Conservation (phyloP, 495 filamentous ascomycete genomes). For the Jackrogersella multiformis region DNA sequence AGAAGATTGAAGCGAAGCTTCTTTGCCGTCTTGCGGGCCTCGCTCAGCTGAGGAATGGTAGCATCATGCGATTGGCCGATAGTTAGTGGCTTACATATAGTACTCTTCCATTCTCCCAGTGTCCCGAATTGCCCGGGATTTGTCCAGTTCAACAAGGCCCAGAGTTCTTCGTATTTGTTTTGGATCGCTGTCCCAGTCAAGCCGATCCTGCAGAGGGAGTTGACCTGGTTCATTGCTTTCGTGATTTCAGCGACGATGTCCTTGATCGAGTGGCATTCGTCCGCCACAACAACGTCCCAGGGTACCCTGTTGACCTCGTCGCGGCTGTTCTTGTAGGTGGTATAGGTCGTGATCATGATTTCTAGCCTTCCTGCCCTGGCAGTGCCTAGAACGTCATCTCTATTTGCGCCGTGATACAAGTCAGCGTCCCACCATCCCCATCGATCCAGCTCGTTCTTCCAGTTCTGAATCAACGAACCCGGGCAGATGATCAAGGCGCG, state of each 20-base stretch:
- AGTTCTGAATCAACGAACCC: conserved; percentile 87
- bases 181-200: conserved; percentile 97
- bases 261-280: conserved; percentile 95
- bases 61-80: conserved; percentile 91
- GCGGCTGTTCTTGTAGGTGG: conserved; percentile 81
- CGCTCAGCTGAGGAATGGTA: conserved; percentile 82
- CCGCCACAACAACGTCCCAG: conserved; percentile 97
- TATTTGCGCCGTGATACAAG: conserved; percentile 79
- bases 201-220: conserved; percentile 91
- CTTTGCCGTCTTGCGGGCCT: conserved; percentile 82
- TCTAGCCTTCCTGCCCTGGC: conserved; percentile 81
- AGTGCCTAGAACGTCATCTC: conserved; percentile 75
- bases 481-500: conserved; percentile 88
- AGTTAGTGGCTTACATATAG: conserved; percentile 81
- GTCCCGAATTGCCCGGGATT: conserved; percentile 90
- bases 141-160: conserved; percentile 96
- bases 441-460: conserved; percentile 81
- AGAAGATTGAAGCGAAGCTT: conserved; percentile 88
- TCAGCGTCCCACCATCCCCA: conserved; percentile 98
- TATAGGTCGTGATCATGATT: conserved; percentile 93
- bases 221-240: conserved; percentile 88
- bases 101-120: conserved; percentile 76
- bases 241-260: conserved; percentile 80
- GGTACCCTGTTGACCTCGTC: conserved; percentile 81
- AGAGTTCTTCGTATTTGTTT: conserved; percentile 97